Evolutionary conservation across 1,284 basidiomycete genomes (phyloP).

Genomic region (Sporisorium scitamineum): DNA sequence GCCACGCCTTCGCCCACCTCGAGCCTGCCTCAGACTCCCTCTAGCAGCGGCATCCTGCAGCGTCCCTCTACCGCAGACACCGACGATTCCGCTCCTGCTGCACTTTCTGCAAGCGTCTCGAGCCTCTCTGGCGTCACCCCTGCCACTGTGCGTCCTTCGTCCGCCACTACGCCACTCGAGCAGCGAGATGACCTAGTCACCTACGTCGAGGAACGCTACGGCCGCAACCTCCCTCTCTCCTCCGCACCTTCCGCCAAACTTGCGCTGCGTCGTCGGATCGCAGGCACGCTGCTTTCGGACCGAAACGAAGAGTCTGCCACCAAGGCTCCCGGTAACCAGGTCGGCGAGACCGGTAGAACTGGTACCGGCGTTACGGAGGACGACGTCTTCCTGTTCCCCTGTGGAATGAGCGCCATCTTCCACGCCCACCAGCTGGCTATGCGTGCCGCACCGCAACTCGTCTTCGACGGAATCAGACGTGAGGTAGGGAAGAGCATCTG

Average conservation of each 20-base stretch:
- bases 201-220: conserved; percentile 92
- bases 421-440: conserved; percentile 78
- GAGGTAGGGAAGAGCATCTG: conserved; percentile 56
- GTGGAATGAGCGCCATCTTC: conserved; percentile 95
- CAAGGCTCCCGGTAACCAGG: conserved; percentile 67
- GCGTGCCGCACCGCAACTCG: conserved; percentile 36
- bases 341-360: conserved; percentile 44
- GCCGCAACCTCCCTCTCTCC: conserved; percentile 85
- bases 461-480: background rate
- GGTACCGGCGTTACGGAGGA: conserved; percentile 73
- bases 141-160: conserved; percentile 8
- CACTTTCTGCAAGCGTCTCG: conserved; percentile 21
- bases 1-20: conserved; percentile 33
- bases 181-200: conserved; percentile 70
- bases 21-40: conserved; percentile 29
- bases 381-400: conserved; percentile 87
- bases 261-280: conserved; percentile 86
- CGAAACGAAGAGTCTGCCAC: conserved; percentile 28
- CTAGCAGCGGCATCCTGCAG: conserved; percentile 38
- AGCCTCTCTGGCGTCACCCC: conserved; percentile 29
- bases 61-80: conserved; percentile 23
- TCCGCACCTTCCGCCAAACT: conserved; percentile 84
- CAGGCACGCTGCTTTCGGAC: conserved; percentile 77
- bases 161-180: background rate
- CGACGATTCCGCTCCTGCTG: conserved; percentile 14